Conservation (phyloP, 2,329 filamentous ascomycete species). For the Pleomassaria siparia region DNA sequence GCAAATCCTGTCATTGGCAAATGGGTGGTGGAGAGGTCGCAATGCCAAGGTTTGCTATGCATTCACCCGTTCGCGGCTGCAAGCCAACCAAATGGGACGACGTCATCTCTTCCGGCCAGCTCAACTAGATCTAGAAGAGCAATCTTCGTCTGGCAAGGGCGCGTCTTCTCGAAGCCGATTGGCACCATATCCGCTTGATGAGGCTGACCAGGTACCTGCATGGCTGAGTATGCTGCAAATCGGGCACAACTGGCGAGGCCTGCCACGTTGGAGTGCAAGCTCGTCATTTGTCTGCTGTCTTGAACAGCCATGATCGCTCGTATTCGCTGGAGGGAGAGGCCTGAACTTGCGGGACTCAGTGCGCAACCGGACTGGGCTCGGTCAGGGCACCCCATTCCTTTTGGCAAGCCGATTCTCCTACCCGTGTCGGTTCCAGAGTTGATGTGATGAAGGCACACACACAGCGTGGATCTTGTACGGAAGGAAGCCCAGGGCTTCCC, state of each 20-base stretch:
- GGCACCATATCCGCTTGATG: constrained; percentile 8
- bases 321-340: background rate
- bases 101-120: constrained; percentile 24
- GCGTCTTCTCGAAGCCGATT: constrained; percentile 14
- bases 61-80: constrained; percentile 30
- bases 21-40: constrained; percentile 5
- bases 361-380: no score
- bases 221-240: constrained; percentile 26
- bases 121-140: constrained; percentile 30
- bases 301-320: constrained; percentile 1
- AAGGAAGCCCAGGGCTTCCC: constrained; percentile 16
- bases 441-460: constrained; percentile 9
- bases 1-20: background rate
- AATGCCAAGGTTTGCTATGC: constrained; percentile 28
- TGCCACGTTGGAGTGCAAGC: constrained; percentile 24
- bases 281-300: constrained; percentile 19
- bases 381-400: background rate
- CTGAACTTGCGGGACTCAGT: background rate
- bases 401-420: constrained; percentile 8
- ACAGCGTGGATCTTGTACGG: constrained; percentile 11
- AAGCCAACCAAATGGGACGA: constrained; percentile 32
- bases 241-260: constrained; percentile 10
- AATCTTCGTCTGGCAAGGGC: constrained; percentile 19
- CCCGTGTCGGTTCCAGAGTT: constrained; percentile 21
- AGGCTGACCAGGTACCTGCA: constrained; percentile 9